A percentile compares a stretch with the other conserved stretches of the same genome.
These are phyloP conservation scores for Chlorencoelia australis DNA, from an alignment of 2,329 filamentous ascomycete species.

Conservation along the genomic window DNA sequence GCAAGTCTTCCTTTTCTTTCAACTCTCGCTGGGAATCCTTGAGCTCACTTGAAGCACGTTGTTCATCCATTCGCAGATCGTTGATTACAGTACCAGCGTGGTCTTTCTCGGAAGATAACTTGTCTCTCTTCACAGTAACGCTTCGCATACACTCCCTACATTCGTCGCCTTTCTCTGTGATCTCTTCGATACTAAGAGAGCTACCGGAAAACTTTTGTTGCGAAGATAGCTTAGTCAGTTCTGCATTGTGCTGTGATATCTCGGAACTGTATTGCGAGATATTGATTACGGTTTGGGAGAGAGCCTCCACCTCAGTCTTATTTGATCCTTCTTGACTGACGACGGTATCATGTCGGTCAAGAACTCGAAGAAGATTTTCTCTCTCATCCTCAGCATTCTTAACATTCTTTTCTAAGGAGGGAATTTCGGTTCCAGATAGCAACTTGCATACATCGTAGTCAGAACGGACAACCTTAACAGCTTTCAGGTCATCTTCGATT, in stretches of 20 bases:
- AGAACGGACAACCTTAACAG: constrained; percentile 51
- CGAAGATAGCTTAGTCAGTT: constrained; percentile 65
- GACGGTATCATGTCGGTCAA: constrained; percentile 58
- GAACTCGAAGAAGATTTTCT: constrained; percentile 45
- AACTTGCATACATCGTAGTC: constrained; percentile 68
- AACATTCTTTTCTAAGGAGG: constrained; percentile 54
- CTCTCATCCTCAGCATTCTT: constrained; percentile 51
- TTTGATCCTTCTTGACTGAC: constrained; percentile 55
- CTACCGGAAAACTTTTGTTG: constrained; percentile 61
- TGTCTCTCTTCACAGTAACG: constrained; percentile 53
- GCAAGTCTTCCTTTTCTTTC: constrained; percentile 67
- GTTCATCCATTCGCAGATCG: constrained; percentile 64
- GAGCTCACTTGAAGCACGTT: constrained; percentile 65
- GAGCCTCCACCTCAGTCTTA: constrained; percentile 63
- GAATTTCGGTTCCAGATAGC: constrained; percentile 58
- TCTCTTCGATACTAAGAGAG: constrained; percentile 68
- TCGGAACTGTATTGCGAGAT: constrained; percentile 67
- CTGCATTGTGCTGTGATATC: constrained; percentile 57
- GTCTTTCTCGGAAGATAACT: constrained; percentile 61
- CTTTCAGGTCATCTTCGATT: constrained; percentile 40
- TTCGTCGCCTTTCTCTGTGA: constrained; percentile 63
- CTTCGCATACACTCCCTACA: constrained; percentile 57
- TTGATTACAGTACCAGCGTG: constrained; percentile 58
- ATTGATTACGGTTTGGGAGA: constrained; percentile 65
- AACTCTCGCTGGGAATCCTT: constrained; percentile 62